Conservation (phyloP, 2,329 filamentous ascomycete species). For the Byssothecium circinans region DNA sequence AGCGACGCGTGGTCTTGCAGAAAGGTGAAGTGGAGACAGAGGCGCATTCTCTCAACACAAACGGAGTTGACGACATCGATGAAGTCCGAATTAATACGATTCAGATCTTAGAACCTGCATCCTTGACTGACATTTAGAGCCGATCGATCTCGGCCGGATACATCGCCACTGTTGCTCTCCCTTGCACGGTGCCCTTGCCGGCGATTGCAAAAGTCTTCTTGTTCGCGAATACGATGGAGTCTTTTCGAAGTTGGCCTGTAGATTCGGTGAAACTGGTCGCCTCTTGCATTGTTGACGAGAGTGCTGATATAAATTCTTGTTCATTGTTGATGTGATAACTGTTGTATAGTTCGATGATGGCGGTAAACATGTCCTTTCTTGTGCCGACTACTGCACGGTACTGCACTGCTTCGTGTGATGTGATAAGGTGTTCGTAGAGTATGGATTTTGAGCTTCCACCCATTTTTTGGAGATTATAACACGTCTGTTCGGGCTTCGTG, state of each 20-base stretch:
- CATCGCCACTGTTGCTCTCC: slow-evolving; percentile 44
- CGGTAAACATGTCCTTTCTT: slow-evolving; percentile 31
- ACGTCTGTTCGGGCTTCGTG: slow-evolving; percentile 24
- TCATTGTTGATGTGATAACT: slow-evolving; percentile 22
- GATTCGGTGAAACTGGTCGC: slow-evolving; percentile 49
- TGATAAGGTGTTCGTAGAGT: slow-evolving; percentile 26
- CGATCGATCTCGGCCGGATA: slow-evolving; percentile 53
- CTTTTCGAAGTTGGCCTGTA: slow-evolving; percentile 48
- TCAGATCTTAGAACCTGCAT: background rate
- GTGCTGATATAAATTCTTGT: slow-evolving; percentile 42
- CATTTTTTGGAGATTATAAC: slow-evolving; percentile 23
- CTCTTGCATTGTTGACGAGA: slow-evolving; percentile 45
- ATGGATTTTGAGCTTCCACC: slow-evolving; percentile 26
- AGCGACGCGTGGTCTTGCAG: no score
- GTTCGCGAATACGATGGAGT: slow-evolving; percentile 49
- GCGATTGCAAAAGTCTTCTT: slow-evolving; percentile 49
- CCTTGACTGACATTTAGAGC: slow-evolving; percentile 40
- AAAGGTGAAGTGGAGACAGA: no score
- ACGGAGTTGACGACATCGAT: no score
- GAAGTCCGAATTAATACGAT: background rate
- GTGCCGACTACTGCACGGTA: slow-evolving; percentile 38
- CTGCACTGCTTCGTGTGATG: slow-evolving; percentile 32
- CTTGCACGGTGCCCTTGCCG: slow-evolving; percentile 52
- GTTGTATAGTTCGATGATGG: slow-evolving; percentile 32
- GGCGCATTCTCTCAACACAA: no score